phyloP scores from a whole-genome alignment of 352 stramenopile species.

The Phytophthora rubi region DNA sequence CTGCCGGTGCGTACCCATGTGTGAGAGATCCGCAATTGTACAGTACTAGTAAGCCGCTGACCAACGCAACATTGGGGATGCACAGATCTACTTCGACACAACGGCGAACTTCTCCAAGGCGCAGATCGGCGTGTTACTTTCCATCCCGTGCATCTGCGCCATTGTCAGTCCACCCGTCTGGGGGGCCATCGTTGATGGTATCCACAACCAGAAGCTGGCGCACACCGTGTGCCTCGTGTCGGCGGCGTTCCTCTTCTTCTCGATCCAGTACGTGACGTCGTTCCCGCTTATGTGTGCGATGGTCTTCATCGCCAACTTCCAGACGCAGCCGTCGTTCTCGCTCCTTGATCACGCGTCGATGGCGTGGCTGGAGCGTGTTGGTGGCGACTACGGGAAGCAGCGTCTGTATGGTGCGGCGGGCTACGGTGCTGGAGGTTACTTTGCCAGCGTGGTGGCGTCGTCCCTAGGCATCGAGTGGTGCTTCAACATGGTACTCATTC shows the following conservation, averaged over 20 bases:
- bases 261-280: slow-evolving; percentile 48
- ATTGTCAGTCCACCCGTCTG: slow-evolving; percentile 51
- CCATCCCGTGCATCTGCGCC: slow-evolving; percentile 54
- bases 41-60: not conserved
- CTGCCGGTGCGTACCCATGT: slow-evolving; percentile 44
- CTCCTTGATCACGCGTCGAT: slow-evolving; percentile 51
- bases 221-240: slow-evolving; percentile 52
- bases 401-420: slow-evolving; percentile 53
- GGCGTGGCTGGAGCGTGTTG: slow-evolving; percentile 43
- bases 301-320: slow-evolving; percentile 58
- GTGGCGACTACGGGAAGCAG: slow-evolving; percentile 59
- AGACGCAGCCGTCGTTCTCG: slow-evolving; percentile 50
- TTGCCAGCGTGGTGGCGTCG: slow-evolving; percentile 50
- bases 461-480: slow-evolving; percentile 47
- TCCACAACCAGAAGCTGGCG: slow-evolving; percentile 50
- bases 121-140: slow-evolving; percentile 49
- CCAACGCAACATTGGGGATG: not conserved
- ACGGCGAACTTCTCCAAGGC: slow-evolving; percentile 61
- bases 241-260: slow-evolving; percentile 53
- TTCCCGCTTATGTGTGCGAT: slow-evolving; percentile 53
- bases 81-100: slow-evolving; percentile 71
- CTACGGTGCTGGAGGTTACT: slow-evolving; percentile 49
- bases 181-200: slow-evolving; percentile 47
- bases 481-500: slow-evolving; percentile 58
- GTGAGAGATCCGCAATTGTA: not conserved